These are phyloP conservation scores for Bipolaris gigantea DNA, from an alignment of 2,329 filamentous ascomycete species.

Conservation along the genomic window DNA sequence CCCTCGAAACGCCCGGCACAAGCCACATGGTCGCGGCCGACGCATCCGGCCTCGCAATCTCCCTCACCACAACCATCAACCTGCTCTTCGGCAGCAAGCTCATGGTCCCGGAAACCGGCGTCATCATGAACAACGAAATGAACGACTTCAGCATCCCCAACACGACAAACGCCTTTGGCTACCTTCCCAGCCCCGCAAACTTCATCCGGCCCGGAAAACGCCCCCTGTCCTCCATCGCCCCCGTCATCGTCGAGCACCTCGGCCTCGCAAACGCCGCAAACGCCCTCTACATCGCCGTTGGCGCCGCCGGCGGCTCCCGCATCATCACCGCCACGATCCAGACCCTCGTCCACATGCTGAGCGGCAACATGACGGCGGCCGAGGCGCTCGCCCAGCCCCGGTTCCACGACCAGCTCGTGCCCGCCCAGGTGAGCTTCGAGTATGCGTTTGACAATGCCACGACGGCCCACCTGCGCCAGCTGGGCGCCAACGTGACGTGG, in stretches of 20 bases:
- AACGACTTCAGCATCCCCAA: slow-evolving; percentile 76
- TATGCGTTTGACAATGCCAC: slow-evolving; percentile 67
- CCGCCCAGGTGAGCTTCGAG: slow-evolving; percentile 70
- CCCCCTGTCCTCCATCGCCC: slow-evolving; percentile 79
- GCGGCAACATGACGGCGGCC: slow-evolving; percentile 61
- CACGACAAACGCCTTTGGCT: slow-evolving; percentile 78
- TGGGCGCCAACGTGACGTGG: slow-evolving; percentile 74
- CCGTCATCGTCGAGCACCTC: slow-evolving; percentile 70
- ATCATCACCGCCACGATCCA: slow-evolving; percentile 82
- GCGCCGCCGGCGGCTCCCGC: slow-evolving; percentile 77
- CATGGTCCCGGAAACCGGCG: slow-evolving; percentile 78
- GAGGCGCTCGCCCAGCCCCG: slow-evolving; percentile 68
- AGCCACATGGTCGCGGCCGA: slow-evolving; percentile 75
- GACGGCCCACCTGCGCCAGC: slow-evolving; percentile 62
- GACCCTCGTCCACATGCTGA: slow-evolving; percentile 71
- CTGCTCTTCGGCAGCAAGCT: slow-evolving; percentile 79
- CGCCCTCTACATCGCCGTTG: slow-evolving; percentile 67
- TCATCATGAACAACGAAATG: slow-evolving; percentile 67
- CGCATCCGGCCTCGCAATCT: slow-evolving; percentile 71
- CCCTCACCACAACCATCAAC: slow-evolving; percentile 86
- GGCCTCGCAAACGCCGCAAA: slow-evolving; percentile 52
- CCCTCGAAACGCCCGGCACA: slow-evolving; percentile 71
- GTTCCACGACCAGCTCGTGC: slow-evolving; percentile 81
- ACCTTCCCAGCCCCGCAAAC: slow-evolving; percentile 76
- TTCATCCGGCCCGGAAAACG: slow-evolving; percentile 80